Evolutionary conservation across 108 stramenopile genomes (phyloP), one percentile per base, ranked within the genome.

Genomic region (Thalassiosira profunda): DNA sequence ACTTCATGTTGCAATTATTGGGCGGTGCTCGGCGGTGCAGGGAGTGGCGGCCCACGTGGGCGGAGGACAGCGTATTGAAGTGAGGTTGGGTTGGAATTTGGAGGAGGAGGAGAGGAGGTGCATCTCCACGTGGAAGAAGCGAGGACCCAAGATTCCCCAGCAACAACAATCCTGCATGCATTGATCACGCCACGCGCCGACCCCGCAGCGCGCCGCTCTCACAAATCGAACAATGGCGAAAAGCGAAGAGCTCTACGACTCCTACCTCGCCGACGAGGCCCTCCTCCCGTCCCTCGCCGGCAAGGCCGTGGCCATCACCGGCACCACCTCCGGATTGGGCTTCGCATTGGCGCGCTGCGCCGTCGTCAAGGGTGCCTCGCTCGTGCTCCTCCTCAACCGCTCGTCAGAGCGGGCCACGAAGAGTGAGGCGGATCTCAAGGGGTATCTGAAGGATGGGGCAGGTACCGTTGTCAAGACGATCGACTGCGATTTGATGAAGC

Each of bases 301-400:
- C 17, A 85, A 85, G 33, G 76, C 73, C 5, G 67, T 85, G 28
- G 80, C 57, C 26, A 75, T 85, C 31, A 85, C 84, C 4, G 84
- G 84, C 8, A 66, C 63, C 29, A 80, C 83, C 12, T 25, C 51
- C 14, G 83, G 80, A 21, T 47, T 56, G 15, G 84, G 84, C 15
- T 73, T 51, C 31, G 47, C 74, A 8, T 44, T 72, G 9, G 80
- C 80, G 25, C 56, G 71, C 26, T 40, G 47, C 25, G 52, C 60
- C 67, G 62, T 82, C 46, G 30, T 45, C 25, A 82, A 82, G 67
- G 40, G 43, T 24, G 84, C 80, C 20, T 41, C 45, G 3, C 54
- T 57, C n/a, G 60, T 85, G 1, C 51, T 85, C 14, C 35, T 85
- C 31, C 40, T 85, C 21, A 85, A 82, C 55, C 80, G 80, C 7